A percentile compares a stretch with the other conserved stretches of the same genome.
phyloP scores from a whole-genome alignment of 208 protist species.

The Leishmania gerbilli region DNA sequence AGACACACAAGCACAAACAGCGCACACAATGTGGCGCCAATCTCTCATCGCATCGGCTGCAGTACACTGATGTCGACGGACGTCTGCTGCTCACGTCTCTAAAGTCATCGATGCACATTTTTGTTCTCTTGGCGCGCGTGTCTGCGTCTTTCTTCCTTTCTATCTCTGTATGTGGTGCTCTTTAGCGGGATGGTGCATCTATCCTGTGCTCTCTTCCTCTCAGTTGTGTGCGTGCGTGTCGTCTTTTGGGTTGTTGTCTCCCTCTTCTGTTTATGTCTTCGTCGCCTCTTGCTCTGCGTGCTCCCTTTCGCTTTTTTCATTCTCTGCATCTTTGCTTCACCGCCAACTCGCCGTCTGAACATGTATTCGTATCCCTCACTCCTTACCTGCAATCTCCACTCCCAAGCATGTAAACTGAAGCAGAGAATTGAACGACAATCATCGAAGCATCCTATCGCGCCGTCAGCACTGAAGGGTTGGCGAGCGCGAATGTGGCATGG shows the following conservation, averaged over 20 bases:
- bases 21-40: not conserved
- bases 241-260: not conserved
- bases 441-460: not conserved
- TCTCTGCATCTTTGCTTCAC: not conserved
- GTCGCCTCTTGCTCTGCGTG: not conserved
- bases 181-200: not conserved
- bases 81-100: not conserved
- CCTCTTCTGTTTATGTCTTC: not conserved
- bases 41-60: not conserved
- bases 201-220: not conserved
- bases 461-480: not conserved
- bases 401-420: not conserved
- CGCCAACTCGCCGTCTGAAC: conserved; percentile 1
- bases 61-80: not conserved
- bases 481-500: not conserved
- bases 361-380: not conserved
- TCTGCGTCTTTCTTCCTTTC: not conserved
- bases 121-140: not conserved
- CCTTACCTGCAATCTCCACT: not conserved
- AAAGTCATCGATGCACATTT: not conserved
- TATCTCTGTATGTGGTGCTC: not conserved
- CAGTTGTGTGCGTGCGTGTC: not conserved
- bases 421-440: not conserved
- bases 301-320: too few relatives aligned
- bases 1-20: not conserved